Evolutionary conservation across 1,139 yeast species (phyloP).

Genomic region (Sugiyamaella japonica): DNA sequence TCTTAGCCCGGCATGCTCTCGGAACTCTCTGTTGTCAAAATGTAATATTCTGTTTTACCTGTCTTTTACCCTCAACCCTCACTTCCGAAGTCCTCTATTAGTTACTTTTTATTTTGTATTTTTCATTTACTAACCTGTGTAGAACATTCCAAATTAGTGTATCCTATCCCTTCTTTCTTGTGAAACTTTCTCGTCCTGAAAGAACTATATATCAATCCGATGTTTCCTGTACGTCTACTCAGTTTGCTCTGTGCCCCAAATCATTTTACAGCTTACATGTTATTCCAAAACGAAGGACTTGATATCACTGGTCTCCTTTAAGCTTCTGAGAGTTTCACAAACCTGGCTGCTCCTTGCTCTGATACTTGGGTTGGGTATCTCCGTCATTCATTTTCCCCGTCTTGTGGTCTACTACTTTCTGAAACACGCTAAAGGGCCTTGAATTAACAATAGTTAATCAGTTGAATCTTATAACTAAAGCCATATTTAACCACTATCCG

Average conservation of each 20-base stretch:
- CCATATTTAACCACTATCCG: neutral
- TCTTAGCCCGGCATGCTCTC: too few relatives aligned
- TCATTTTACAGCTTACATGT: too few relatives aligned
- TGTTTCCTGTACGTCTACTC: too few relatives aligned
- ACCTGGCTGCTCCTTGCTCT: neutral
- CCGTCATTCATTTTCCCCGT: neutral
- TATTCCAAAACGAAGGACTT: neutral
- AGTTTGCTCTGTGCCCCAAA: too few relatives aligned
- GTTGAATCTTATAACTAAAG: constrained; percentile 2
- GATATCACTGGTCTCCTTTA: neutral
- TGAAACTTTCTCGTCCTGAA: constrained; percentile 5
- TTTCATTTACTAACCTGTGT: constrained; percentile 9
- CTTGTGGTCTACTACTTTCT: neutral
- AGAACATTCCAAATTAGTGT: constrained; percentile 1
- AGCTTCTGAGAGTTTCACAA: neutral
- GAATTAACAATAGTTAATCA: neutral
- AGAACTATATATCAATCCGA: constrained; percentile 4
- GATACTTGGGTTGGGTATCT: neutral
- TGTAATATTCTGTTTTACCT: neutral
- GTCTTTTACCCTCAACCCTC: neutral
- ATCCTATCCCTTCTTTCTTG: neutral
- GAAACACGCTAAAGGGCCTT: neutral
- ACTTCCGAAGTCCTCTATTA: neutral
- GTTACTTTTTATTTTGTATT: constrained; percentile 4
- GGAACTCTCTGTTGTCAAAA: neutral